Conservation (phyloP, 1,284 basidiomycete species). For the Grifola frondosa region DNA sequence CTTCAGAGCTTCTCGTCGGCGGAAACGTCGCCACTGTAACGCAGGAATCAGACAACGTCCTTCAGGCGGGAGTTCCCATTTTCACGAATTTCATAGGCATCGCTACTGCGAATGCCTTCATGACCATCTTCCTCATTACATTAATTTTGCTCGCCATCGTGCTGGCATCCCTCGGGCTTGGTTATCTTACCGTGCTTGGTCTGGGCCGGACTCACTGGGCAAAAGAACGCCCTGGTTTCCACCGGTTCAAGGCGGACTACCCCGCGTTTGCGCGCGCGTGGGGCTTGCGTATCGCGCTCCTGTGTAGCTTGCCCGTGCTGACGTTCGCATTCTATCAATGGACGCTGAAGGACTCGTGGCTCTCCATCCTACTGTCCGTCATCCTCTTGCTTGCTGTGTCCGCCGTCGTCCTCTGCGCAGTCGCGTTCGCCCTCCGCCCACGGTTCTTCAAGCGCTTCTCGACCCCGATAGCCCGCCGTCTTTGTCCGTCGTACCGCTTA, state of each 20-base stretch:
- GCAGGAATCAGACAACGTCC: slow-evolving; percentile 55
- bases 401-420: slow-evolving; percentile 43
- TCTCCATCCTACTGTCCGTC: slow-evolving; percentile 69
- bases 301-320: slow-evolving; percentile 66
- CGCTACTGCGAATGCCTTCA: slow-evolving; percentile 79
- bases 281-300: slow-evolving; percentile 58
- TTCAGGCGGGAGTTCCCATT: slow-evolving; percentile 79
- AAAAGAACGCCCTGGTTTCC: slow-evolving; percentile 25
- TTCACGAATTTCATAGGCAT: slow-evolving; percentile 76
- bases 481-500: slow-evolving; percentile 47
- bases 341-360: slow-evolving; percentile 84
- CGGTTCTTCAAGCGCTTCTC: slow-evolving; percentile 38
- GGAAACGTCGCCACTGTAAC: slow-evolving; percentile 69
- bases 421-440: slow-evolving; percentile 45
- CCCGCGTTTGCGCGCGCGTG: slow-evolving; percentile 53
- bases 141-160: slow-evolving; percentile 65
- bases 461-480: slow-evolving; percentile 24
- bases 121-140: slow-evolving; percentile 74
- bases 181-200: slow-evolving; percentile 44
- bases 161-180: slow-evolving; percentile 49
- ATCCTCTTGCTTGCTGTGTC: slow-evolving; percentile 61
- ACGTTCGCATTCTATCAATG: slow-evolving; percentile 87
- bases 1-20: slow-evolving; percentile 15
- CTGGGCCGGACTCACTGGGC: slow-evolving; percentile 31
- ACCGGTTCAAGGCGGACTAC: slow-evolving; percentile 40